These are phyloP conservation scores for Chlorella sp. DNA, from an alignment of 139 green algal species.

Conservation along the genomic window DNA sequence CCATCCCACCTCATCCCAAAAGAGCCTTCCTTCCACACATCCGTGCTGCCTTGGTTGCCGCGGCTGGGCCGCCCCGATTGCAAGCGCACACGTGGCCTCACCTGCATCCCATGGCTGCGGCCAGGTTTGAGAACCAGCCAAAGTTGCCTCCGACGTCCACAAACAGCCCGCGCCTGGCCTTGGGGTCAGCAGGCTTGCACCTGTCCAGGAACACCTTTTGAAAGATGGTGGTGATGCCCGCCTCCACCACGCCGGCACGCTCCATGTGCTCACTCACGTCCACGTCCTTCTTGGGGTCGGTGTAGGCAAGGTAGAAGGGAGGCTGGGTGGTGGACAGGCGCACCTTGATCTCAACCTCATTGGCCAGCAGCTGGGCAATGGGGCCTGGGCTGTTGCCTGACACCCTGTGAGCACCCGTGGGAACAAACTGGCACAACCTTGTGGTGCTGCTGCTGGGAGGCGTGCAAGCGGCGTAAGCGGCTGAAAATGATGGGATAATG, in stretches of 20 bases:
- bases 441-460: too few species aligned
- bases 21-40: neutral
- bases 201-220: conserved; percentile 30
- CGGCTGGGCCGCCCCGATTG: neutral
- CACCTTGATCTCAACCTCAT: neutral
- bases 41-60: neutral
- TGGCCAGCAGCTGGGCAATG: too few species aligned
- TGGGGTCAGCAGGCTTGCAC: conserved; percentile 20
- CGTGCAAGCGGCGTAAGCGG: too few species aligned
- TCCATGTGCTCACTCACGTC: neutral
- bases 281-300: conserved; percentile 37
- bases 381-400: too few species aligned
- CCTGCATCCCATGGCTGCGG: conserved; percentile 64
- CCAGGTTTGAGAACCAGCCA: conserved; percentile 68
- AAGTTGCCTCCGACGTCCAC: conserved; percentile 78
- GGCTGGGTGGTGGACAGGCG: neutral
- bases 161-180: conserved; percentile 35
- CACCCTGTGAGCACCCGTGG: too few species aligned
- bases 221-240: neutral
- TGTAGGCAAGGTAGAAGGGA: conserved; percentile 45
- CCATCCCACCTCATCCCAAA: neutral
- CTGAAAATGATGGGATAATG: too few species aligned
- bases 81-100: neutral
- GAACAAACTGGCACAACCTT: too few species aligned
- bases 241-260: neutral